Percentiles rank a stretch among this genome's conserved stretches.
phyloP scores from a whole-genome alignment of 2,329 filamentous ascomycete genomes.

The Curvularia hawaiiensis region DNA sequence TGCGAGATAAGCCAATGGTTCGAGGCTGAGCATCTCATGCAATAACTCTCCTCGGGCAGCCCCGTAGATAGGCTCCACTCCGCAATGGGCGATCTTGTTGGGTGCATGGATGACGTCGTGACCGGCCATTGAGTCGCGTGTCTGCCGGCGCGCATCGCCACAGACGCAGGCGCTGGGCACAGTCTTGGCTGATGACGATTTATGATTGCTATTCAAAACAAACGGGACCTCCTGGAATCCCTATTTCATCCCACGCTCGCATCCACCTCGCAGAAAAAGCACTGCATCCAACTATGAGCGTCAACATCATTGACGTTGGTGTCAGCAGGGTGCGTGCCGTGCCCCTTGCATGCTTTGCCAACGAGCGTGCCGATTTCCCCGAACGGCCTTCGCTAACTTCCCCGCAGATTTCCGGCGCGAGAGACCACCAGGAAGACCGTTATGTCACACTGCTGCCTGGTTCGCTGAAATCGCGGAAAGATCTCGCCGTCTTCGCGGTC shows the following conservation, averaged over 20 bases:
- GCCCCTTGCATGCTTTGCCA: slow-evolving; percentile 5
- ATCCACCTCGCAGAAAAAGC: slow-evolving; percentile 1
- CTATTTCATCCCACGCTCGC: background rate
- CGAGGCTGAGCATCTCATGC: slow-evolving; percentile 16
- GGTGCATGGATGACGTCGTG: slow-evolving; percentile 25
- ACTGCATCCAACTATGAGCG: slow-evolving; percentile 12
- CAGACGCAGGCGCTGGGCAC: slow-evolving; percentile 11
- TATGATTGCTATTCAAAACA: slow-evolving; percentile 3
- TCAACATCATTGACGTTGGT: slow-evolving; percentile 23
- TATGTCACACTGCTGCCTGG: slow-evolving; percentile 26
- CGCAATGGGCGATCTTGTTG: slow-evolving; percentile 2
- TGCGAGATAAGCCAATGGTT: slow-evolving; percentile 4
- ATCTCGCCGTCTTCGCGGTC: slow-evolving; percentile 30
- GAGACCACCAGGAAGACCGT: slow-evolving; percentile 31
- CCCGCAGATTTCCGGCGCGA: slow-evolving; percentile 29
- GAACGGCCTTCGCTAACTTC: slow-evolving; percentile 21
- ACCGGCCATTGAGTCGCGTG: slow-evolving; percentile 14
- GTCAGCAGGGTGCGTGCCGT: slow-evolving; percentile 21
- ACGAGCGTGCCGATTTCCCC: slow-evolving; percentile 5
- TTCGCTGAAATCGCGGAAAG: slow-evolving; percentile 27
- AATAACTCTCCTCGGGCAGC: background rate
- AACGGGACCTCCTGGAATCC: background rate
- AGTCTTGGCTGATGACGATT: slow-evolving; percentile 20
- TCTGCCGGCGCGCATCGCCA: slow-evolving; percentile 12
- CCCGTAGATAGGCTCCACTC: slow-evolving; percentile 4